A percentile compares a stretch with the other conserved stretches of the same genome.
Evolutionary conservation across 1,284 basidiomycete species (phyloP).

Genomic region (Apiotrichum laibachii): DNA sequence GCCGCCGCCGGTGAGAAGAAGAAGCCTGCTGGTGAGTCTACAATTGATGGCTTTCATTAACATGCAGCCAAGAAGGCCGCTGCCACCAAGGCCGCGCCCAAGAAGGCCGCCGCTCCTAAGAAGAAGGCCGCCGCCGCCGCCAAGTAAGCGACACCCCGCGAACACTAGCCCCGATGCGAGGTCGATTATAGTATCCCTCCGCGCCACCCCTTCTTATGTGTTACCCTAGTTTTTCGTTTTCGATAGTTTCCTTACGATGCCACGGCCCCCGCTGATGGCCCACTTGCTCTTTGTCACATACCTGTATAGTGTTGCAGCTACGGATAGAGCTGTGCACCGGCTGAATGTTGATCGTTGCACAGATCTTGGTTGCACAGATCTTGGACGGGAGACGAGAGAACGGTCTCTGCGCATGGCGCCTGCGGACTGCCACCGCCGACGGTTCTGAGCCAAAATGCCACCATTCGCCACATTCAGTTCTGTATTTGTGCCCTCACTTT

Average conservation of each 20-base stretch:
- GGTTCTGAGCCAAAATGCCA: neutral
- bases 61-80: slow-evolving; percentile 42
- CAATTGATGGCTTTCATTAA: too few relatives aligned
- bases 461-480: neutral
- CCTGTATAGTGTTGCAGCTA: neutral
- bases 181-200: neutral
- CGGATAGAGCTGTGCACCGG: neutral
- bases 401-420: too few relatives aligned
- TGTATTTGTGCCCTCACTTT: too few relatives aligned
- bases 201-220: slow-evolving; percentile 2
- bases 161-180: neutral
- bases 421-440: too few relatives aligned
- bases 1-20: slow-evolving; percentile 59
- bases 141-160: slow-evolving; percentile 6
- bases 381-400: too few relatives aligned
- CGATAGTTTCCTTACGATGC: slow-evolving; percentile 12
- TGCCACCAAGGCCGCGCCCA: slow-evolving; percentile 28
- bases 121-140: slow-evolving; percentile 21
- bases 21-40: slow-evolving; percentile 28
- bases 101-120: slow-evolving; percentile 47
- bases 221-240: slow-evolving; percentile 12
- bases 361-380: too few relatives aligned
- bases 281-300: neutral
- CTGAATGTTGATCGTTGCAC: neutral
- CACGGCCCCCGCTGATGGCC: slow-evolving; percentile 8